Percentiles rank a stretch among this genome's conserved stretches.
These are phyloP conservation scores for Saprolegnia parasitica DNA, from an alignment of 352 stramenopile species.

Conservation along the genomic window DNA sequence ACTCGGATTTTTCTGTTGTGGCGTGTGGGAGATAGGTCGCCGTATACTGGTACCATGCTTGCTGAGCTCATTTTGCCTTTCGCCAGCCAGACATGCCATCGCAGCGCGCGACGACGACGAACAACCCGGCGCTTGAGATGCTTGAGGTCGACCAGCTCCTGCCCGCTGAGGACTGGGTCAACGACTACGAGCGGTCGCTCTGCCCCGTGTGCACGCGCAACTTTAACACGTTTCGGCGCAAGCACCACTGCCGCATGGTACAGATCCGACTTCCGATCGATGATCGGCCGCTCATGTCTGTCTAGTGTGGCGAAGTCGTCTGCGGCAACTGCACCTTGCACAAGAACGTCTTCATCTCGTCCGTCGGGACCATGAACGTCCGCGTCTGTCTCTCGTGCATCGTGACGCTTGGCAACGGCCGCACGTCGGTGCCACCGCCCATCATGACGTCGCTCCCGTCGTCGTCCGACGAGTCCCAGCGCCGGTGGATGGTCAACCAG, in stretches of 20 bases:
- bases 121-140: constrained; percentile 32
- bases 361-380: constrained; percentile 26
- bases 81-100: background rate
- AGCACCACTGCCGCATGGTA: constrained; percentile 84
- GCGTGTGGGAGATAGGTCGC: too few species aligned
- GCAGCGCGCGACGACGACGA: background rate
- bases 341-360: constrained; percentile 28
- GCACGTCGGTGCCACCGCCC: background rate
- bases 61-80: constrained; percentile 15
- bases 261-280: background rate
- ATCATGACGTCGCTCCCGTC: background rate
- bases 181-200: constrained; percentile 57
- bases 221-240: constrained; percentile 77
- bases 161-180: constrained; percentile 69
- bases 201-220: constrained; percentile 74
- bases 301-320: constrained; percentile 31
- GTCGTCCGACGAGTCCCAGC: constrained; percentile 17
- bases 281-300: background rate
- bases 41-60: background rate
- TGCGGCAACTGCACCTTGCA: constrained; percentile 31
- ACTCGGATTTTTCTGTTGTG: background rate
- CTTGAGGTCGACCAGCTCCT: constrained; percentile 70
- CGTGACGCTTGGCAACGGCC: constrained; percentile 24
- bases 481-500: constrained; percentile 21
- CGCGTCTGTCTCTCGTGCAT: constrained; percentile 31